Base-by-base conservation (phyloP, 108 stramenopile genomes). In the Pseudonitzschia delicatissima region DNA sequence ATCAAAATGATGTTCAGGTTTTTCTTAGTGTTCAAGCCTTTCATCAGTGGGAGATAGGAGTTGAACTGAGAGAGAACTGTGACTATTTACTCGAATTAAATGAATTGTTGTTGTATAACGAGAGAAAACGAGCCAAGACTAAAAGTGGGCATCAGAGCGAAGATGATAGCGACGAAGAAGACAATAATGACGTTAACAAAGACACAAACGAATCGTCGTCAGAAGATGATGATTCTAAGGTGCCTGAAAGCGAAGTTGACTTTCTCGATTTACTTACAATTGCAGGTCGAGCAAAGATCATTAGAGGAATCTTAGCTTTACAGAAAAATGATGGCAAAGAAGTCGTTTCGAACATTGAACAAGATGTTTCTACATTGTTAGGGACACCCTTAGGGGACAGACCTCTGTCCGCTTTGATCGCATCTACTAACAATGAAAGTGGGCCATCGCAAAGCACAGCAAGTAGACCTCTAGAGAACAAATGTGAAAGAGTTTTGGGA, bases 401-500 rank as follows among this genome's bases (percentile, higher is more conserved):
- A 20, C 34, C 48, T 40, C 6, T 74, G 18, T 33, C 20, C 6
- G 23, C 28, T 51, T 33, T 71, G 34, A 37, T 71, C 28, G 62
- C 7, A 21, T n/a, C 8, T 6, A 20, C 60, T 13, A 6, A 12
- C 5, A 18, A 26, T 11, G 45, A 26, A 5, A 26, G 33, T 20
- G 49, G 25, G 39, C n/a, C 47, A 13, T 48, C 45, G n/a, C 27
- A 36, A 26, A 18, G 21, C 21, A n/a, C 18, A 2, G 40, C 8
- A 40, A 64, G 17, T 3, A 28, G 18, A 39, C 25, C 18, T 11
- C 31, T 77, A n/a, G 27, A 62, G 28, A 80, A 57, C 58, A 87
- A 87, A 35, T 82, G 77, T 47, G 89, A 93, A 57, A 74, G 71
- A 62, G 62, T 88, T 63, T 67, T 93, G 6, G 72, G 60, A 27